Evolutionary conservation across 176 grass and related monocot species (phyloP), one percentile per base, ranked within the genome.

Genomic region (Oropetium thomaeum): DNA sequence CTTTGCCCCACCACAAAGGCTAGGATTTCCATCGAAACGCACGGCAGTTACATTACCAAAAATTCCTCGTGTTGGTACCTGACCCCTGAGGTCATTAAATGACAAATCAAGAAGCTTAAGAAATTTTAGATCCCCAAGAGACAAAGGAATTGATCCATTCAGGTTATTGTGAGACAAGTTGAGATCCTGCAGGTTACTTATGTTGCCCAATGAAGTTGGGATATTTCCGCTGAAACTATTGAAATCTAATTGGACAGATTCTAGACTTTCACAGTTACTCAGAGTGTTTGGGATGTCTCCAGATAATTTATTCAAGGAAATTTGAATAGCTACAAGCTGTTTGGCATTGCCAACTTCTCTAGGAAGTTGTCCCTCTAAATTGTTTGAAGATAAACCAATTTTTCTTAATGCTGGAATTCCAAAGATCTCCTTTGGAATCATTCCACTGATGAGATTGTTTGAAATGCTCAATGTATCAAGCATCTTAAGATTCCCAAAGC

Each of bases 121-220:
- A 11, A 31, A 1, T 2, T 22, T 11, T 29, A 76, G 19, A 6
- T 26, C 5, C 2, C 67, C 41, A n/a, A 81, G 48, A 38, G 41
- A 20, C 7, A 5, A 14, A 4, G 71, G 71, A 55, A 87, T 86
- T 4, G 39, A 28, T 10, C 77, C 84, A 1, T 39, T 62, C 8
- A 75, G 38, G 26, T 75, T 62, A 10, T 86, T 86, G 10, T 69
- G 69, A 14, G 76, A 79, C 22, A 82, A 65, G 17, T 82, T 63
- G 1, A 66, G 37, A 23, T 29, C 22, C 13, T 17, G 14, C 11
- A 82, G 17, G 32, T 13, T 39, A 1, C 1, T 41, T 72, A 82
- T 40, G 8, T 37, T 48, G 33, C 69, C 69, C 28, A 82, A 22
- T 5, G 32, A 48, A 29, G 19, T 2, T 3, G 85, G 73, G 28